Percentiles rank a stretch among this genome's conserved stretches.
Evolutionary conservation across 1,284 basidiomycete species (phyloP).

Genomic region (Boletus calvinii): DNA sequence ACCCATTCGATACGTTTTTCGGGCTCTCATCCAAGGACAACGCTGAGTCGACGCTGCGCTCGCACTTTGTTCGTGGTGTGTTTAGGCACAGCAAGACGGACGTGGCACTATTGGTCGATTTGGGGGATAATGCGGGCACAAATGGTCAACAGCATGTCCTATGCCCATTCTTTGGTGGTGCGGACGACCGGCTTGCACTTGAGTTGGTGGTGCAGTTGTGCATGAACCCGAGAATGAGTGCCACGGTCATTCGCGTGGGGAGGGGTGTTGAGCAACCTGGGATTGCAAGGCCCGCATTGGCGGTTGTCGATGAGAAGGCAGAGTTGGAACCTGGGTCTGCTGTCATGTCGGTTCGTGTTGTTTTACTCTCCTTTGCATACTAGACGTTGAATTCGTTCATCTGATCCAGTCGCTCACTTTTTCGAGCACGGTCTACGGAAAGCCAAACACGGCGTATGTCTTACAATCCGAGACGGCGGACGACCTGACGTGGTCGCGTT

Average conservation of each 20-base stretch:
- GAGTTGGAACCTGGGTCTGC: conserved; percentile 7
- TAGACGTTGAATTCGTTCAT: conserved; percentile 43
- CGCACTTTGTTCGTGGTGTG: conserved; percentile 80
- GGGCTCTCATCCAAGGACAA: conserved; percentile 37
- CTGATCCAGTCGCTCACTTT: conserved; percentile 44
- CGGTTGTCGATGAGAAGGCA: conserved; percentile 27
- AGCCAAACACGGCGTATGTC: conserved; percentile 57
- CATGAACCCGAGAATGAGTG: conserved; percentile 60
- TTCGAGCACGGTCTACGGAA: conserved; percentile 68
- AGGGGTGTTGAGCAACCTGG: conserved; percentile 27
- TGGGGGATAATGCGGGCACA: conserved; percentile 41
- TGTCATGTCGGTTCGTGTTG: conserved; percentile 21
- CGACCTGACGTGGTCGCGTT: conserved; percentile 62
- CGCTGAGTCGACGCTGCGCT: conserved; percentile 54
- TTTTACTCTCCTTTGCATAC: conserved; percentile 39
- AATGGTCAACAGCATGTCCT: conserved; percentile 67
- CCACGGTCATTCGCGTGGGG: conserved; percentile 59
- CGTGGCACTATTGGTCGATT: conserved; percentile 82
- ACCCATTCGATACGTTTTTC: conserved; percentile 69
- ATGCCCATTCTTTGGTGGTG: conserved; percentile 91
- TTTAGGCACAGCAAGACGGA: conserved; percentile 71
- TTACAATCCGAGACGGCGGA: conserved; percentile 76
- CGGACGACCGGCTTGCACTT: conserved; percentile 89
- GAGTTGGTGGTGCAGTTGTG: conserved; percentile 84
- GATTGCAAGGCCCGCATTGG: conserved; percentile 23